Evolutionary conservation across 106 monocot genomes (phyloP).

Genomic region (Allium fistulosum): DNA sequence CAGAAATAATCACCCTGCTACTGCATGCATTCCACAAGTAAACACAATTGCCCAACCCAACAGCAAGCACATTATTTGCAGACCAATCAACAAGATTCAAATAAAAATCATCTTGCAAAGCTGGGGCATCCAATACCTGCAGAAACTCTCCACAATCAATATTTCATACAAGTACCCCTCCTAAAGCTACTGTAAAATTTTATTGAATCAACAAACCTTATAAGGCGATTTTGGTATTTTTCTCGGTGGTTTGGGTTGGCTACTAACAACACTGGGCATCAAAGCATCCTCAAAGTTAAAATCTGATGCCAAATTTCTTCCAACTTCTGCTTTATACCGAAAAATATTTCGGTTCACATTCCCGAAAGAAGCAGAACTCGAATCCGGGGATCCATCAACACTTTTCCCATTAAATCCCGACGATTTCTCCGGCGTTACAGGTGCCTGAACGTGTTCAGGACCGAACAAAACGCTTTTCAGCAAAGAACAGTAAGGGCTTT

Average conservation of each 20-base stretch:
- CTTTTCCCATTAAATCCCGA: not conserved
- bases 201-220: slow-evolving; percentile 31
- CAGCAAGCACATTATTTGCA: slow-evolving; percentile 78
- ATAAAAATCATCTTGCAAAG: slow-evolving; percentile 96
- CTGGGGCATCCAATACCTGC: slow-evolving; percentile 96
- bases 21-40: slow-evolving; percentile 99
- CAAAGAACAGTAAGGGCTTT: slow-evolving; percentile 43
- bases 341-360: slow-evolving; percentile 73
- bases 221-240: slow-evolving; percentile 79
- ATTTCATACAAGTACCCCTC: no score
- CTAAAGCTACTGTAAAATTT: no score
- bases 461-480: slow-evolving; percentile 70
- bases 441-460: slow-evolving; percentile 24
- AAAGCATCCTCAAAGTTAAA: slow-evolving; percentile 40
- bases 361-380: slow-evolving; percentile 24
- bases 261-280: slow-evolving; percentile 26
- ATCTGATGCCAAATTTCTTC: slow-evolving; percentile 20
- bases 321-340: slow-evolving; percentile 72
- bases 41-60: slow-evolving; percentile 89
- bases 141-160: not conserved
- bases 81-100: slow-evolving; percentile 99
- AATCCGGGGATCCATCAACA: slow-evolving; percentile 20
- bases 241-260: slow-evolving; percentile 39
- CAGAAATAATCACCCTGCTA: slow-evolving; percentile 61
- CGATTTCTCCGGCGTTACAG: slow-evolving; percentile 25